Evolutionary conservation across 2,329 filamentous ascomycete species (phyloP).

Genomic region (Neopestalotiopsis sp.): DNA sequence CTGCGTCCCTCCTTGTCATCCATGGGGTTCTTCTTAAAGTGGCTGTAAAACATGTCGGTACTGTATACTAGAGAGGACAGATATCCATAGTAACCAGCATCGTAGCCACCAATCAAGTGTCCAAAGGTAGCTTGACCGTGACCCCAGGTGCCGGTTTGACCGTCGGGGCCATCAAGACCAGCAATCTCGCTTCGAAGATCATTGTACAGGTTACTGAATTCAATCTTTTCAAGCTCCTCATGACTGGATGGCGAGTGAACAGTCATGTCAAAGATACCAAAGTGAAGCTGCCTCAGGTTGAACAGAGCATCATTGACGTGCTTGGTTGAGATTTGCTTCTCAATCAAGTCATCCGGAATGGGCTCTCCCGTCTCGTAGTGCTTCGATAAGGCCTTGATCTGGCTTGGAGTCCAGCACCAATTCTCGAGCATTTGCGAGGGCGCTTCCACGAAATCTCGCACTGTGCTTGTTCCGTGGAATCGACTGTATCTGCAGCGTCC

Average conservation of each 20-base stretch:
- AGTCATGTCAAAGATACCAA: conserved; percentile 85
- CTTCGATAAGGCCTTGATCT: conserved; percentile 70
- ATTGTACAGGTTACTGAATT: conserved; percentile 74
- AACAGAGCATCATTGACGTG: conserved; percentile 82
- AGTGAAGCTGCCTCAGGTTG: conserved; percentile 80
- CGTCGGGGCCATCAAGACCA: conserved; percentile 77
- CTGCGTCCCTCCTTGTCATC: conserved; percentile 73
- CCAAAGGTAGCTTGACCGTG: conserved; percentile 82
- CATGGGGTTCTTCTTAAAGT: conserved; percentile 82
- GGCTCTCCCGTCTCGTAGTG: conserved; percentile 74
- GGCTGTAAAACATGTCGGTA: conserved; percentile 83
- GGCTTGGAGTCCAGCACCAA: conserved; percentile 74
- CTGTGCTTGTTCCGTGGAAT: conserved; percentile 71
- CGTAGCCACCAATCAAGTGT: conserved; percentile 83
- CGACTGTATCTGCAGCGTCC: conserved; percentile 66
- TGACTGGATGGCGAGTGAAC: conserved; percentile 76
- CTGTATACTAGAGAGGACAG: conserved; percentile 80
- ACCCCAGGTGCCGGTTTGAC: conserved; percentile 65
- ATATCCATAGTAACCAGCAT: conserved; percentile 83
- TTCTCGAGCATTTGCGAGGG: conserved; percentile 78
- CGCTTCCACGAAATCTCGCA: conserved; percentile 74
- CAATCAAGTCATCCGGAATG: conserved; percentile 77
- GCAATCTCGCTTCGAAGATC: conserved; percentile 73
- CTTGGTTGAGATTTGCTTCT: conserved; percentile 77
- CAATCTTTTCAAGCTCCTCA: conserved; percentile 68